Percentiles rank a stretch among this genome's conserved stretches.
Evolutionary conservation across 148 eudicot species (phyloP).

Genomic region (Gaultheria prostrata): DNA sequence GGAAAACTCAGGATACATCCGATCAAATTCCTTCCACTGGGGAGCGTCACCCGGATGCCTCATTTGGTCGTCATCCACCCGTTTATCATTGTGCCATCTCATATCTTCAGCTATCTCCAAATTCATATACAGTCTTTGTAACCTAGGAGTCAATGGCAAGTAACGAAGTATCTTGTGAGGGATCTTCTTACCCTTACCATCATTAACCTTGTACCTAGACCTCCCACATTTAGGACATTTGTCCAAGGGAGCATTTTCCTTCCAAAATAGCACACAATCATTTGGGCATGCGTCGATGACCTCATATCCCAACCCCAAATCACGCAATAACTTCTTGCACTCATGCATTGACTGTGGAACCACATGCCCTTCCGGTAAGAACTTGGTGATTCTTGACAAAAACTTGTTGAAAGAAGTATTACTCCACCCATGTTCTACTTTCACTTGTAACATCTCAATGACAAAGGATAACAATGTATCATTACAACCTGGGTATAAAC

Average conservation of each 20-base stretch:
- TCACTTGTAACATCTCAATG: not conserved
- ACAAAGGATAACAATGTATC: not conserved
- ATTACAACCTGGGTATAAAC: not conserved
- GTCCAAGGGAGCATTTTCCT: not conserved
- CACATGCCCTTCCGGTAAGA: not conserved
- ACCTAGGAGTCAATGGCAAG: not conserved
- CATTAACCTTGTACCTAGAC: not conserved
- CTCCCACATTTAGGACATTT: not conserved
- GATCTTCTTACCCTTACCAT: not conserved
- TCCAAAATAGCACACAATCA: not conserved
- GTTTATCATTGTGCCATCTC: conserved; percentile 5
- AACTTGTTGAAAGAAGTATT: not conserved
- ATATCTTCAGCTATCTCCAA: not conserved
- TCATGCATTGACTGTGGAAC: not conserved
- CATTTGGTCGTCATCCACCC: not conserved
- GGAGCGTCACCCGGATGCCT: not conserved
- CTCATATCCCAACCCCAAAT: not conserved
- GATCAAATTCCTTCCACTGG: conserved; percentile 9
- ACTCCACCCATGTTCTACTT: not conserved
- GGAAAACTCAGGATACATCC: not conserved
- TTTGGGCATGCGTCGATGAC: not conserved
- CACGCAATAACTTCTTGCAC: not conserved
- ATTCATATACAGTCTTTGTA: not conserved
- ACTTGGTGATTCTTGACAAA: not conserved
- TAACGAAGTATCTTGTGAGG: not conserved